Conservation (phyloP, 1,139 yeast genomes). For the Ogataea hybrid region DNA sequence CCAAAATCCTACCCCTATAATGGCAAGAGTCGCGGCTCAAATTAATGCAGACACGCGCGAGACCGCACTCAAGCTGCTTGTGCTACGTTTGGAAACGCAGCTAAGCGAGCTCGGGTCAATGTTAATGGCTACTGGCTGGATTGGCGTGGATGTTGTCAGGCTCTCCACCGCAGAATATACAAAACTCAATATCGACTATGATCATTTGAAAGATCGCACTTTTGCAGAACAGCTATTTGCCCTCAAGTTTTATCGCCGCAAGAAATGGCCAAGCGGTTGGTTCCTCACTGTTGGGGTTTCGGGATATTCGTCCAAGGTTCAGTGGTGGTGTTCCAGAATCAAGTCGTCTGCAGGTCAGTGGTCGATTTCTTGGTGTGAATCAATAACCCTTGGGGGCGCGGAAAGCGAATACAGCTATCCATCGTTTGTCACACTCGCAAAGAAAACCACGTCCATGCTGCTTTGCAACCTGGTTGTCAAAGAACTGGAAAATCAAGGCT, state of each 20-base stretch:
- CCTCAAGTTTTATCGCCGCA: slow-evolving; percentile 55
- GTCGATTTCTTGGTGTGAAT: slow-evolving; percentile 52
- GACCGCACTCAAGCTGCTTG: slow-evolving; percentile 40
- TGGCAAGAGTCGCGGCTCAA: slow-evolving; percentile 36
- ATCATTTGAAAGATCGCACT: slow-evolving; percentile 26
- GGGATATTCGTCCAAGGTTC: slow-evolving; percentile 45
- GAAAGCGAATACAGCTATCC: slow-evolving; percentile 42
- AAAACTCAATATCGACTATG: slow-evolving; percentile 25
- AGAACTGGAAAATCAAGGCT: slow-evolving; percentile 47
- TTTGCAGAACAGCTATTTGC: slow-evolving; percentile 22
- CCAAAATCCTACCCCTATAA: slow-evolving; percentile 44
- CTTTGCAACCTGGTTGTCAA: slow-evolving; percentile 63
- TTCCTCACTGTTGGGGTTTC: slow-evolving; percentile 49
- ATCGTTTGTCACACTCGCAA: slow-evolving; percentile 49
- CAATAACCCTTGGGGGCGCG: slow-evolving; percentile 20
- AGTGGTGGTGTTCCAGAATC: slow-evolving; percentile 66
- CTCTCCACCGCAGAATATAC: slow-evolving; percentile 31
- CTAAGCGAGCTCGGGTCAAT: slow-evolving; percentile 51
- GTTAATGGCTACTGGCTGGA: slow-evolving; percentile 67
- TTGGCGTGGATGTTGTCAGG: slow-evolving; percentile 52
- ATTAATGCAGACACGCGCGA: slow-evolving; percentile 36
- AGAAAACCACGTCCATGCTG: slow-evolving; percentile 55
- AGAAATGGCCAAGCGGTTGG: slow-evolving; percentile 76
- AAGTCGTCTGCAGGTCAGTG: slow-evolving; percentile 61
- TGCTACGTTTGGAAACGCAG: slow-evolving; percentile 53